Evolutionary conservation across 2,329 filamentous ascomycete species (phyloP), one percentile per base, ranked within the genome.

Genomic region (Cytospora piceae): DNA sequence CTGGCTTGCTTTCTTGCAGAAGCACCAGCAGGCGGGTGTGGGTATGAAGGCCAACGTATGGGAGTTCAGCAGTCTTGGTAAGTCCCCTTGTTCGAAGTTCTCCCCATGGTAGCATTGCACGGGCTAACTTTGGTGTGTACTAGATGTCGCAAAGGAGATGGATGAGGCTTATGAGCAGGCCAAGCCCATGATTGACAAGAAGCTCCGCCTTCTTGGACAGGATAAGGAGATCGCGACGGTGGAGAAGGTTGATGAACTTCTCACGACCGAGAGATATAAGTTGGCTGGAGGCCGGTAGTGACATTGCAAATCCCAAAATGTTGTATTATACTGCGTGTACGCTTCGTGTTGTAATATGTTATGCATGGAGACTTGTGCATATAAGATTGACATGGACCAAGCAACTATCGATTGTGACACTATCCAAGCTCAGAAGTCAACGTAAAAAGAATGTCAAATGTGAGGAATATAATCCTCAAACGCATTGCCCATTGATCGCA

Each of bases 41-140:
- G 95, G 95, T 73, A 96, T 99, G 93, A 99, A 99, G 84, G 95
- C 95, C 61, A 97, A 99, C 76, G 86, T 98, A 58, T 99, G 91
- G 88, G 92, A 97, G 75, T 94, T 92, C 77, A 88, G 90, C 73
- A 85, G 85, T 65, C 75, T 94, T 66, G 89, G 90, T 90, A 84
- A 69, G 79, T 75, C 59, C 7, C 8, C 5, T 14, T 49, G 22
- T 9, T 51, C 55, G 9, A 8, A 24, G 11, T 67, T 6, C 60
- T 8, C 39, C 7, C 59, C 70, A 22, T 56, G 69, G 56, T 67
- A 58, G 8, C 3, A 20, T 11, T 61, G 24, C 52, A 9, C 46
- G 12, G 52, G 63, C 68, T 74, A 63, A 73, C 54, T 58, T 64
- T 57, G 12, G 39, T 42, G n/a, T 27, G 39, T 49, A 39, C 52